A percentile compares a stretch with the other conserved stretches of the same genome.
phyloP scores from a whole-genome alignment of 2,329 filamentous ascomycete genomes.

The Phaeoacremonium minimum region DNA sequence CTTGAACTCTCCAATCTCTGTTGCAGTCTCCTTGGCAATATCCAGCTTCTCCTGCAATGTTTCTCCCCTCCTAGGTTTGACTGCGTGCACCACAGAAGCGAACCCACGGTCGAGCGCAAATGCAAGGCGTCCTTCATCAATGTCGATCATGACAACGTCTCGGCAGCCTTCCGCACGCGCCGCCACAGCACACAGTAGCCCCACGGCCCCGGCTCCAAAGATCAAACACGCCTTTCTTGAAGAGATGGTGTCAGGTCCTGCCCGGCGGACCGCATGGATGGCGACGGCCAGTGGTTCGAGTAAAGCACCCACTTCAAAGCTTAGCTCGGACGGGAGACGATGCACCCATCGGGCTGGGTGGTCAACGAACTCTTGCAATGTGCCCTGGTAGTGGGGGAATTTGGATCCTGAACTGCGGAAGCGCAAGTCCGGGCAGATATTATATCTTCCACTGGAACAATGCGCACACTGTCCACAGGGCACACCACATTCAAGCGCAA shows the following conservation, averaged over 20 bases:
- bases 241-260: constrained; percentile 15
- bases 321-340: constrained; percentile 2
- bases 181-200: constrained; percentile 2
- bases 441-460: constrained; percentile 1
- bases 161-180: background rate
- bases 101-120: constrained; percentile 9
- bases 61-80: constrained; percentile 1
- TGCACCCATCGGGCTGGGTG: constrained; percentile 4
- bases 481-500: constrained; percentile 3
- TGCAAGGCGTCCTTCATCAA: constrained; percentile 1
- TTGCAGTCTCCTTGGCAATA: constrained; percentile 2
- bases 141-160: constrained; percentile 3
- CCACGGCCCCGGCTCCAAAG: constrained; percentile 2
- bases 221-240: constrained; percentile 2
- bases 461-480: constrained; percentile 2
- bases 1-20: background rate
- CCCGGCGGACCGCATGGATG: constrained; percentile 11
- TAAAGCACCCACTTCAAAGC: constrained; percentile 10
- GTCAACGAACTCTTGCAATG: constrained; percentile 3
- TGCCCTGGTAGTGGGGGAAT: constrained; percentile 4
- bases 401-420: constrained; percentile 3
- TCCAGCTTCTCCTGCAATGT: constrained; percentile 3
- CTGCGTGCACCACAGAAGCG: constrained; percentile 11
- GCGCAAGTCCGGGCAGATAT: constrained; percentile 3
- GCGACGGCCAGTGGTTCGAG: constrained; percentile 9